Conservation (phyloP, 768 basidiomycete genomes). For the Rossbeevera mucosa region DNA sequence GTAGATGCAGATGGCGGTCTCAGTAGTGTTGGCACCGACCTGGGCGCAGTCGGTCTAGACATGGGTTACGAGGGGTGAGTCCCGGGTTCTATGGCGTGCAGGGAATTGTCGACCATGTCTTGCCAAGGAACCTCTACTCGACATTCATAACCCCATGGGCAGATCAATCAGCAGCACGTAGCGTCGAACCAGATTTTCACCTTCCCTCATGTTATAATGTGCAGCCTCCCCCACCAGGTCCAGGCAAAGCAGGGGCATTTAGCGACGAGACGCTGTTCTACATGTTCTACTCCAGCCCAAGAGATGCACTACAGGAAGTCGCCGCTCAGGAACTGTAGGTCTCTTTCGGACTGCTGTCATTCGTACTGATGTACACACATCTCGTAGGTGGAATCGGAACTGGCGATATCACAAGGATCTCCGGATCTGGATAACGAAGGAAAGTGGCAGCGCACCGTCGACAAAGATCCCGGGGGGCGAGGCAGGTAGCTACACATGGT, state of each 20-base stretch:
- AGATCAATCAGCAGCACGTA: slow-evolving; percentile 79
- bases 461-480: slow-evolving; percentile 79
- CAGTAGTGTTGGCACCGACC: slow-evolving; percentile 83
- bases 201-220: slow-evolving; percentile 92
- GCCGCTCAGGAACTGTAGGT: slow-evolving; percentile 94
- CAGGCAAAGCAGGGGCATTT: slow-evolving; percentile 75
- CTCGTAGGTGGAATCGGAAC: slow-evolving; percentile 78
- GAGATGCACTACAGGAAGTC: slow-evolving; percentile 90
- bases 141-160: slow-evolving; percentile 97
- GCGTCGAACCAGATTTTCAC: slow-evolving; percentile 89
- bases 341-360: neutral
- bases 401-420: slow-evolving; percentile 97
- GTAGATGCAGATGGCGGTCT: slow-evolving; percentile 75
- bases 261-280: slow-evolving; percentile 96
- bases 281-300: slow-evolving; percentile 94
- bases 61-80: slow-evolving; percentile 80
- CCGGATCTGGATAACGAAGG: slow-evolving; percentile 80
- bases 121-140: slow-evolving; percentile 69
- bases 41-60: slow-evolving; percentile 89
- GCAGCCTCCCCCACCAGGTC: slow-evolving; percentile 79
- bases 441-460: slow-evolving; percentile 71
- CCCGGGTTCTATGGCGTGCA: slow-evolving; percentile 18
- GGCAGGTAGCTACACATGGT: slow-evolving; percentile 85
- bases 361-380: neutral
- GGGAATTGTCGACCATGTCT: slow-evolving; percentile 18